Base-by-base conservation (phyloP, 2,329 filamentous ascomycete genomes). In the Clonostachys byssicola region DNA sequence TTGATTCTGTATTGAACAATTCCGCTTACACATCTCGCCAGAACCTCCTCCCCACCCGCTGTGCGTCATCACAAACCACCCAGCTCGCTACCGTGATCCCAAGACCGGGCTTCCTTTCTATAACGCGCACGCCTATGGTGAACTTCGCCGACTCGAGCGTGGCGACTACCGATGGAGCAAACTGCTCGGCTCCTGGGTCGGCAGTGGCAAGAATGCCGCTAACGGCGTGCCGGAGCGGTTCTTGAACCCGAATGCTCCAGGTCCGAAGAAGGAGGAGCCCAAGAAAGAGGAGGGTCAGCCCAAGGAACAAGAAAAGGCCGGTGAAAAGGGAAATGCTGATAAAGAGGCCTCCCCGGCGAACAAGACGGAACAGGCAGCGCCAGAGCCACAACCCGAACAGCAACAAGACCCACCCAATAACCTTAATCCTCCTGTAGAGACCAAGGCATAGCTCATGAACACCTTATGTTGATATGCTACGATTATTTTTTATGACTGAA, bases 141-240 rank as follows among this genome's bases (percentile, higher is more conserved):
- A 95, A 63, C 86, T 97, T 42, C 86, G 89, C 58, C 81, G 85
- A 47, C 76, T 95, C 13, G 70, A 81, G 45, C 78, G 74, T 2
- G 87, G 89, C 40, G 83, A 89, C 41, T 92, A 91, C 63, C 81
- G 81, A 49, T 99, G 89, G 88, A 95, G 91, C 62, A 75, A 75
- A 33, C 74, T 94, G 55, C 67, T 95, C 33, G 91, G 89, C 6
- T 88, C 86, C 14, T 99, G 92, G 79, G 85, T 92, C 5, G 92
- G 92, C 1, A 79, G 76, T 54, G 75, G 72, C 53, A 73, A 71
- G 61, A 71, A 67, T 56, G 81, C 89, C 0, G 88, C 88, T 9
- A 76, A 75, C 38, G 92, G 91, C 7, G 92, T 96, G 20, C 92
- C 91, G 1, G 83, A 82, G 49, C 80, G 89, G 45, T 97, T 96